Conservation (phyloP, 2,329 filamentous ascomycete species). For the Chaetomium olivaceum region DNA sequence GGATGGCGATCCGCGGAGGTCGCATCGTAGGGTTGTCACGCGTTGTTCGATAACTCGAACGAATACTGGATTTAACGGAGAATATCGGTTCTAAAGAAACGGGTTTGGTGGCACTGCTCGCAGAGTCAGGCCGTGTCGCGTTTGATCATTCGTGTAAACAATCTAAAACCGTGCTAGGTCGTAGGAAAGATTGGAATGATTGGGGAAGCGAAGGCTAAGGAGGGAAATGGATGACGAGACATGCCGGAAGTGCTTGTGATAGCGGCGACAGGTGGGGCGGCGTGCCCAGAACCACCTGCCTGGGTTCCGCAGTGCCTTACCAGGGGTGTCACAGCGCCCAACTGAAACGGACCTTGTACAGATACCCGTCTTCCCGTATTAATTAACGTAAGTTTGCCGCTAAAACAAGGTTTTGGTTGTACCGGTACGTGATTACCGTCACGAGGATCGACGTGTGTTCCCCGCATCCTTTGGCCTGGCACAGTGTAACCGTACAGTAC, state of each 20-base stretch:
- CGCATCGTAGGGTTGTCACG: slow-evolving; percentile 47
- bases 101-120: slow-evolving; percentile 21
- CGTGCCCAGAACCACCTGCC: slow-evolving; percentile 7
- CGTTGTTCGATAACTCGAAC: background rate
- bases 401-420: background rate
- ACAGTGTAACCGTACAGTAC: background rate
- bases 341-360: background rate
- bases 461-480: slow-evolving; percentile 6
- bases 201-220: slow-evolving; percentile 8
- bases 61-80: background rate
- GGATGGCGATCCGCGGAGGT: slow-evolving; percentile 55
- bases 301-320: slow-evolving; percentile 1
- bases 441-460: background rate
- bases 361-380: background rate
- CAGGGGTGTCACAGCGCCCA: slow-evolving; percentile 2
- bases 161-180: background rate
- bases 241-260: slow-evolving; percentile 5
- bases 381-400: background rate
- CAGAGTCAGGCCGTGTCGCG: slow-evolving; percentile 22
- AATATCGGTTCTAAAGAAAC: background rate
- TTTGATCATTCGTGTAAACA: slow-evolving; percentile 22
- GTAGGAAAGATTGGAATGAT: background rate
- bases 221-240: slow-evolving; percentile 14
- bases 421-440: background rate
- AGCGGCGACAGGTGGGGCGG: slow-evolving; percentile 13